Base-by-base conservation (phyloP, 345 rosid species). In the Raphanus raphanistrum region DNA sequence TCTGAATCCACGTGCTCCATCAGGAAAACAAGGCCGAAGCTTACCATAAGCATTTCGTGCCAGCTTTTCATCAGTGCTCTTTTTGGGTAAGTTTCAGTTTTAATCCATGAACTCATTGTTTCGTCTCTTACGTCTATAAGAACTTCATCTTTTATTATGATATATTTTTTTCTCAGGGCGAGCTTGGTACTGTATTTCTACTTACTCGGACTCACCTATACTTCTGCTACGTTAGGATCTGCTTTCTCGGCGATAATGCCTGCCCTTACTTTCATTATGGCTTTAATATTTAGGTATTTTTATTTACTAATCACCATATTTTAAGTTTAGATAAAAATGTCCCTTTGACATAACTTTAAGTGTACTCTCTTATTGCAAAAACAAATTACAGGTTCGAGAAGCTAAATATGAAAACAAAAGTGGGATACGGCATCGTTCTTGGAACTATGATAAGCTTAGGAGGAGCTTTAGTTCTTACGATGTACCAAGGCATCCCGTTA, bases 21-120 rank as follows among this genome's bases (percentile, higher is more conserved):
- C 84, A 93, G 98, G 82, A 83, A 78, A 78, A 85, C 80, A 73
- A 86, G 95, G 79, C 84, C 88, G 21, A 87, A 88, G 87, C 90
- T 90, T 65, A 90, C 91, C 2, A 60, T 80, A 65, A 76, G 83
- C 31, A 77, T 90, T 59, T 66, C 73, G 32, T 85, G 85, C 79
- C 88, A 79, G 72, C 83, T 84, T 36, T 93, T 93, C 78, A 28
- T 89, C 73, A 88, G 89, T 78, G 91, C 90, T 15, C 84, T 91
- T 43, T 70, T 85, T 4, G 98, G 97, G 98, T 86, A 41, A 65
- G 80, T 79, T 33, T 8, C 52, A 32, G 8, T 63, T 60, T 45
- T 41, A 29, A 4, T 65, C 26, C 45, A 6, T 3, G 9, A 26
- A 36, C 11, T 63, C 41, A 0, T 71, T 2, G 12, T 55, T 65